Base-by-base conservation (phyloP, 257 asterid species). In the Nyctanthes arbortristis region DNA sequence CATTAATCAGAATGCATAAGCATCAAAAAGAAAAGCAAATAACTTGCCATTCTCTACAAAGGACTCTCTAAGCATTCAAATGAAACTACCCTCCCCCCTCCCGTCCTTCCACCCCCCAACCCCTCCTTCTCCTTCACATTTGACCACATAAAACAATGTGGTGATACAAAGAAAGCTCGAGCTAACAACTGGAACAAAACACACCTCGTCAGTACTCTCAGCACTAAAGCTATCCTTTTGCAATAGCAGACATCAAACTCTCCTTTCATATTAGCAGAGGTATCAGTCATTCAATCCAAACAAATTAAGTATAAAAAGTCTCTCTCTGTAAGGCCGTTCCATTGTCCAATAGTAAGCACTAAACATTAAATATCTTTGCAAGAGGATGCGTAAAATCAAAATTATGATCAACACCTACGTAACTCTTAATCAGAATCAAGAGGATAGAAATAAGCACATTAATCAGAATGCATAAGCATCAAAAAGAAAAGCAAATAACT, bases 171-270 rank as follows among this genome's bases (percentile, higher is more conserved):
- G 12, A 0, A 29, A 29, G 9, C 33, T 58, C 31, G 12, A 12
- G 0, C 18, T 13, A 27, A 11, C 56, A 2, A 4, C 18, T 4
- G 24, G 34, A 37, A 22, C 32, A 37, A 37, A n/a, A n/a, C n/a
- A n/a, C n/a, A n/a, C n/a, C n/a, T n/a, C n/a, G n/a, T n/a, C 43
- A 2, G 54, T 43, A 43, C 9, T 16, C 58, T 29, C 34, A 65
- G 52, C 34, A 70, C 6, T 40, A 49, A 34, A 58, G 20, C 49
- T 54, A 59, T 12, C 34, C 61, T 28, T 49, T 57, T 37, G 64
- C 37, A n/a, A 12, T 55, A 35, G 37, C 61, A 67, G 60, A 65
- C 54, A 36, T n/a, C n/a, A n/a, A n/a, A n/a, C n/a, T n/a, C n/a
- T n/a, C n/a, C n/a, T n/a, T n/a, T n/a, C n/a, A n/a, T n/a, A n/a